Conservation (phyloP, 192 early-diverging fungal genomes). For the Oehlia diaphana region DNA sequence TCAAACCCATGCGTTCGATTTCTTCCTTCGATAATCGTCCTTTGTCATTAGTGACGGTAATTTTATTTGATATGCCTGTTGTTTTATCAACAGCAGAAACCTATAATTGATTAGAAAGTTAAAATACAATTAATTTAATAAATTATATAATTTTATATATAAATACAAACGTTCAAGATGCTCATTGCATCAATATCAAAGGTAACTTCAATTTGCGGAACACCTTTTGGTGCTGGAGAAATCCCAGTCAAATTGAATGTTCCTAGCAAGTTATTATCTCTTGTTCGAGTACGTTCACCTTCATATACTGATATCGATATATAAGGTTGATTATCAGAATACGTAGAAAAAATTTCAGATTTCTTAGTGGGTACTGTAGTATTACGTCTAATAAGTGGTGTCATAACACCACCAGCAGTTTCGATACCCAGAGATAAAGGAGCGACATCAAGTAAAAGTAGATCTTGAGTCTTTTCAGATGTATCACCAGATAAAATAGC, state of each 20-base stretch:
- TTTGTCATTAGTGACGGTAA: too few relatives aligned
- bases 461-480: slow-evolving; percentile 63
- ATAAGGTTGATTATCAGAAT: slow-evolving; percentile 72
- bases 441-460: slow-evolving; percentile 78
- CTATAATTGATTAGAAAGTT: too few relatives aligned
- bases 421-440: slow-evolving; percentile 83
- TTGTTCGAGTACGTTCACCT: slow-evolving; percentile 57
- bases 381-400: slow-evolving; percentile 45
- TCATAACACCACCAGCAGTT: slow-evolving; percentile 80
- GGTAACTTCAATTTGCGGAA: slow-evolving; percentile 39
- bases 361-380: slow-evolving; percentile 76
- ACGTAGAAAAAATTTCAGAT: slow-evolving; percentile 78
- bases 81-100: too few relatives aligned
- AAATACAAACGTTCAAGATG: too few relatives aligned
- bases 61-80: too few relatives aligned
- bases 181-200: slow-evolving; percentile 46
- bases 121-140: too few relatives aligned
- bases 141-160: too few relatives aligned
- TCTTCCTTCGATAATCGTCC: too few relatives aligned
- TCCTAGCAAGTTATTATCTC: slow-evolving; percentile 89
- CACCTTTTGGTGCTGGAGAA: slow-evolving; percentile 70
- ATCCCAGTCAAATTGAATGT: slow-evolving; percentile 79
- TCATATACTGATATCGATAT: slow-evolving; percentile 43
- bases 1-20: too few relatives aligned
- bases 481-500: too few relatives aligned